A percentile compares a stretch with the other conserved stretches of the same genome.
Conservation (phyloP, 129 eudicot species). For the Flaveria sonorensis region DNA sequence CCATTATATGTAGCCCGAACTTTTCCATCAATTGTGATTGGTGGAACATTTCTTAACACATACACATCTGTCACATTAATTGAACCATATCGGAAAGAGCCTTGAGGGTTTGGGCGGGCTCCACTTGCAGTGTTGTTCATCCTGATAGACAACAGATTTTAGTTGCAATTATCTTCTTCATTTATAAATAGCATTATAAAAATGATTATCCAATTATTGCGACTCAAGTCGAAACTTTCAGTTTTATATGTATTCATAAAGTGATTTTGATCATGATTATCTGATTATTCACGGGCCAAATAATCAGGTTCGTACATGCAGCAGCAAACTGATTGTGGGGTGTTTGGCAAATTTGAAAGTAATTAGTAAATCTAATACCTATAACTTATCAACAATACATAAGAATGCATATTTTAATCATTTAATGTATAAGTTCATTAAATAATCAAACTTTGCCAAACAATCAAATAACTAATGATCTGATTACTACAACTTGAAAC, state of each 20-base stretch:
- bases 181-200: neutral
- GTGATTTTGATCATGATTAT: too few relatives aligned
- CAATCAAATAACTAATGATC: neutral
- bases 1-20: conserved; percentile 74
- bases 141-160: conserved; percentile 41
- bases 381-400: neutral
- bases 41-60: conserved; percentile 61
- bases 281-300: too few relatives aligned
- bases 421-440: neutral
- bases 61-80: conserved; percentile 75
- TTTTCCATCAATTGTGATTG: conserved; percentile 65
- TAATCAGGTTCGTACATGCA: too few relatives aligned
- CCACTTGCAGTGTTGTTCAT: conserved; percentile 94
- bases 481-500: neutral
- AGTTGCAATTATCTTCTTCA: neutral
- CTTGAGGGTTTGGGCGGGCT: conserved; percentile 99
- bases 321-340: too few relatives aligned
- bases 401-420: neutral
- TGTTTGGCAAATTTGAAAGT: too few relatives aligned
- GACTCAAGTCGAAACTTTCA: too few relatives aligned
- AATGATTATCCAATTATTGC: neutral
- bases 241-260: too few relatives aligned
- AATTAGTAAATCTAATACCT: too few relatives aligned
- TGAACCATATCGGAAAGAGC: conserved; percentile 86
- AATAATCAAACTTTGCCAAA: neutral